Evolutionary conservation across 345 rosid species (phyloP).

Genomic region (Salix udensis): DNA sequence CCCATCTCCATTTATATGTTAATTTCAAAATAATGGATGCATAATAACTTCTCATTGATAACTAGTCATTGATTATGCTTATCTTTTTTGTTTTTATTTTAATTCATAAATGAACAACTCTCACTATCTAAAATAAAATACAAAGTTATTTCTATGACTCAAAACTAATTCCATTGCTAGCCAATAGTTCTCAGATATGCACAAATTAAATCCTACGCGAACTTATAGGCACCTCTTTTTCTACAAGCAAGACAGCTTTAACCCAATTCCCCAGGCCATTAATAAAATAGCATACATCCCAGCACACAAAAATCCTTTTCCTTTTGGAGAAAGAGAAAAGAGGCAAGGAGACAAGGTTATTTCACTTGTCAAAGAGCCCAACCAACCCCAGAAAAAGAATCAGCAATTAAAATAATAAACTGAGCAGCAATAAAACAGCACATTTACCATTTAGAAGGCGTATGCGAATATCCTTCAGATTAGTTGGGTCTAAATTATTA

Average conservation of each 20-base stretch:
- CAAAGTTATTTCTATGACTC: background rate
- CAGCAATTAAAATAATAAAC: too few species aligned
- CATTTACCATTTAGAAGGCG: conserved; percentile 80
- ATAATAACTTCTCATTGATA: background rate
- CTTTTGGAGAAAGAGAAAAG: background rate
- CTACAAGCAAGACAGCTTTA: background rate
- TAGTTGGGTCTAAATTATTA: conserved; percentile 53
- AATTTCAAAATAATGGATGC: background rate
- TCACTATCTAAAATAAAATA: background rate
- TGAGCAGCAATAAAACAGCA: conserved; percentile 3
- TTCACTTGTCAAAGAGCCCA: background rate
- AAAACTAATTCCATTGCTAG: background rate
- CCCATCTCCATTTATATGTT: background rate
- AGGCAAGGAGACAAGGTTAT: background rate
- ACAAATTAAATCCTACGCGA: background rate
- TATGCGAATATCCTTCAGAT: conserved; percentile 70
- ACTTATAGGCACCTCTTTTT: background rate
- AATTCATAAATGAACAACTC: background rate
- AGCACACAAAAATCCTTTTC: background rate
- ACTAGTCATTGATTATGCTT: background rate
- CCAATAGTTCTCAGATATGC: background rate
- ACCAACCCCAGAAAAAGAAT: background rate
- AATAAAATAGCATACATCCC: background rate
- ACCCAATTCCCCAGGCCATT: background rate
- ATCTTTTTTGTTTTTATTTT: too few species aligned